Conservation (phyloP, 2,329 filamentous ascomycete species). For the Curvularia verruculosa region DNA sequence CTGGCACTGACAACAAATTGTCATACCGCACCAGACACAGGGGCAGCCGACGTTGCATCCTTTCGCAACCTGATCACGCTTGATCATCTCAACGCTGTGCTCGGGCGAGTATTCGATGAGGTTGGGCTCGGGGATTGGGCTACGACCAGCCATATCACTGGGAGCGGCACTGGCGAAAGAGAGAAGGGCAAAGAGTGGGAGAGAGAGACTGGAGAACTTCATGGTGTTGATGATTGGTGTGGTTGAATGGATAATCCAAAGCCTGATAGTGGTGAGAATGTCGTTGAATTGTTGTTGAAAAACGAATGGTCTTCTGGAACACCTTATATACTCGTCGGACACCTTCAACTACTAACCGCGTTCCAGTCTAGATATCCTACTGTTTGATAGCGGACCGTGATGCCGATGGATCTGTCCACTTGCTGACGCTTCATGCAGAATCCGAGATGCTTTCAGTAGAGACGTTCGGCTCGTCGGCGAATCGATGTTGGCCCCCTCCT, state of each 20-base stretch:
- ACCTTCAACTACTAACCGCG: background rate
- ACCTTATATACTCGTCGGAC: background rate
- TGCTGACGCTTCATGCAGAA: slow-evolving; percentile 4
- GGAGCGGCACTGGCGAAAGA: slow-evolving; percentile 8
- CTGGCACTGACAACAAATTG: slow-evolving; percentile 14
- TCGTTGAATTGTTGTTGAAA: background rate
- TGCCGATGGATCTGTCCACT: background rate
- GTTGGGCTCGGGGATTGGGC: slow-evolving; percentile 3
- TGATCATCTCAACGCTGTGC: slow-evolving; percentile 13
- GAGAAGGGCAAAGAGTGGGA: slow-evolving; percentile 3
- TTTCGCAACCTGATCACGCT: slow-evolving; percentile 9
- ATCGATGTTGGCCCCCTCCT: background rate
- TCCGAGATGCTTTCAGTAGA: background rate
- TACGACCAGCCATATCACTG: background rate
- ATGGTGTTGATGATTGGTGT: background rate
- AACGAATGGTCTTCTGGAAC: background rate
- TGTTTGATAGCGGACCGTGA: background rate
- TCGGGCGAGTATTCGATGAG: slow-evolving; percentile 5
- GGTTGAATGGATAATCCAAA: background rate
- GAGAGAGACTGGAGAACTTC: slow-evolving; percentile 5
- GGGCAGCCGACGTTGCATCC: slow-evolving; percentile 9
- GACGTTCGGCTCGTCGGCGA: slow-evolving; percentile 2
- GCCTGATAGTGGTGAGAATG: background rate
- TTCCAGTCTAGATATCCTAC: background rate
- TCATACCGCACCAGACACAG: slow-evolving; percentile 15